Evolutionary conservation across 2,329 filamentous ascomycete genomes (phyloP), one percentile per base, ranked within the genome.

Genomic region (Aureobasidium sp.): DNA sequence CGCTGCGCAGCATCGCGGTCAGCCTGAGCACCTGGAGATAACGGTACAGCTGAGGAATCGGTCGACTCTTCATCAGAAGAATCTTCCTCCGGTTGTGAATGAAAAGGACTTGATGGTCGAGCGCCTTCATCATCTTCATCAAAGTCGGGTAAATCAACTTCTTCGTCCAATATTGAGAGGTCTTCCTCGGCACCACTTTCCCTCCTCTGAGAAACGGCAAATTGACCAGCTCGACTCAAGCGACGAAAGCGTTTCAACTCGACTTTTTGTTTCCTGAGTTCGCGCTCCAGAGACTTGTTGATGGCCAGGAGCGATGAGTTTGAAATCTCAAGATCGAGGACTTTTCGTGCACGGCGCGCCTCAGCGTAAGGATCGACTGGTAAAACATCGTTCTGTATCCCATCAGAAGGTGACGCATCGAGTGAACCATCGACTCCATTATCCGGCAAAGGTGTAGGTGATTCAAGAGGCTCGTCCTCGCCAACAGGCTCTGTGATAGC

Each of bases 271-370:
- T 96, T 96, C 29, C 91, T 85, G 68, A 99, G 82, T 71, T 97
- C 91, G 27, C 91, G 85, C 75, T 99, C 94, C 0, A 99, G 78
- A 0, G 91, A 94, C 59, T 92, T 83, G 71, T 99, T 99, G 76
- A 99, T 97, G 44, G 94, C 94, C 62, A 96, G 84, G 3, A 99
- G 81, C 1, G 92, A 97, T 1, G 91, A 94, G 70, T 99, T 99
- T 61, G 89, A 96, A 66, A 99, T 99, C 72, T 99, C 91, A 6
- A 99, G 79, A 72, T 99, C 94, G 67, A 97, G 84, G 0, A 99
- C 92, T 77, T 97, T 99, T 64, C 94, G 85, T 74, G 97, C 94
- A 39, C 91, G 84, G 33, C 94, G 85, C 15, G 94, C 94, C 71
- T 91, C 94, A n/a, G 88, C 84, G 12, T 94, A 91, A 7, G 91